A percentile compares a stretch with the other conserved stretches of the same genome.
phyloP scores from a whole-genome alignment of 345 rosid genomes.

The Kandelia obovata region DNA sequence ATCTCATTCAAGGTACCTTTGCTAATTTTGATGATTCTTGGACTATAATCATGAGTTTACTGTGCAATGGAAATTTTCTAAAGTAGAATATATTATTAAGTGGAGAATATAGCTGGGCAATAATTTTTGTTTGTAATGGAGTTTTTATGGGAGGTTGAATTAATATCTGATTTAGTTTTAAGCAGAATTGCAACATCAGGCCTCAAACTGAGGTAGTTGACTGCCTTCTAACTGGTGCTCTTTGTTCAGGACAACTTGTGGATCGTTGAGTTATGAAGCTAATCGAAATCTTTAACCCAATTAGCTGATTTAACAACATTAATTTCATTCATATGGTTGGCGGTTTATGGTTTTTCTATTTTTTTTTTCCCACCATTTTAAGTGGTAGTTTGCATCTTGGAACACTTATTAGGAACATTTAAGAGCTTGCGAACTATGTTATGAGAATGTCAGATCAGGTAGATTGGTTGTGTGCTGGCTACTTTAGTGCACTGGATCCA shows the following conservation, averaged over 20 bases:
- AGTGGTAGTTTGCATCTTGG: background rate
- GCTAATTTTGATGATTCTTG: background rate
- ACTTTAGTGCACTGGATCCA: too few species aligned
- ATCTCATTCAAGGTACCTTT: conserved; percentile 75
- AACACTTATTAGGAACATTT: too few species aligned
- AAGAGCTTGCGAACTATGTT: too few species aligned
- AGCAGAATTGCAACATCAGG: too few species aligned
- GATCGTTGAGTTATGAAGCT: background rate
- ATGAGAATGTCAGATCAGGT: too few species aligned
- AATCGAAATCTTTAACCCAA: background rate
- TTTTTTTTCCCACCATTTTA: background rate
- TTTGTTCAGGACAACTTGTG: too few species aligned
- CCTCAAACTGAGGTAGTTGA: too few species aligned
- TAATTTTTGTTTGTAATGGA: background rate
- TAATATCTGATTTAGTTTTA: too few species aligned
- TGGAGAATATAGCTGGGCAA: background rate
- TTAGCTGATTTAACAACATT: background rate
- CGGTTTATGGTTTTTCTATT: background rate
- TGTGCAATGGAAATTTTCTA: background rate
- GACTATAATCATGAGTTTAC: background rate
- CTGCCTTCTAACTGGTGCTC: too few species aligned
- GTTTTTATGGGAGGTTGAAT: background rate
- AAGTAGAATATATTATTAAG: background rate
- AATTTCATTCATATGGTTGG: background rate
- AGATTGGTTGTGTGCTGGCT: too few species aligned